Base-by-base conservation (phyloP, 805 yeast species). In the Candida palmyrensis region DNA sequence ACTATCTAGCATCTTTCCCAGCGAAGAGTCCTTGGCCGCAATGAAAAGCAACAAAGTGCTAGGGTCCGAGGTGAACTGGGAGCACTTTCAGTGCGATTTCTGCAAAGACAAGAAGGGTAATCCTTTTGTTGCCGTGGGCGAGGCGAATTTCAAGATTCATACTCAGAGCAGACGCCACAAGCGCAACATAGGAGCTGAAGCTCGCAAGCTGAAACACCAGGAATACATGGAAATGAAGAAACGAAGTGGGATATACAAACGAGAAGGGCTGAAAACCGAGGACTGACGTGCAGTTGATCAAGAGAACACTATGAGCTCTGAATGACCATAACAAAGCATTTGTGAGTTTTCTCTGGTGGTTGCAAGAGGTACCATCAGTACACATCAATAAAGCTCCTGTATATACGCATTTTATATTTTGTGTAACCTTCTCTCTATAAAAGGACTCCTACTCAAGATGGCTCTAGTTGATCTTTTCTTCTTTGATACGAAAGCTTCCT, bases 91-190 rank as follows among this genome's bases (percentile, higher is more conserved):
- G 13, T 90, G 98, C 53, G 72, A 73, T 1, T 54, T 68, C 1
- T 90, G 98, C 51, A 57, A 54, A 5, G 80, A 77, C 42, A 60
- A 65, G 22, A 64, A 68, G 3, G 77, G 77, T 1, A 66, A 75
- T 3, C 67, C 73, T 1, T 53, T 82, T 10, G 68, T 87, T 0
- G 71, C 82, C 1, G 77, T 92, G 6, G 97, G 97, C 0, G 77
- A 73, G 31, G 73, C 75, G 1, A 81, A 71, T 32, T 86, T 85
- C 80, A 54, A 73, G 5, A 68, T 73, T 4, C 98, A 90, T 55
- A 38, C 77, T 30, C 58, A 61, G 13, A 79, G 95, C 37, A 68
- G 79, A 39, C 69, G 83, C 37, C 98, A 89, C 49, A 73, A 68
- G 41, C 62, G 68, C n/a, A 71, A 67, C 35, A 29, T 71, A 12